Base-by-base conservation (phyloP, 306 rosid genomes). In the Casuarina glauca region DNA sequence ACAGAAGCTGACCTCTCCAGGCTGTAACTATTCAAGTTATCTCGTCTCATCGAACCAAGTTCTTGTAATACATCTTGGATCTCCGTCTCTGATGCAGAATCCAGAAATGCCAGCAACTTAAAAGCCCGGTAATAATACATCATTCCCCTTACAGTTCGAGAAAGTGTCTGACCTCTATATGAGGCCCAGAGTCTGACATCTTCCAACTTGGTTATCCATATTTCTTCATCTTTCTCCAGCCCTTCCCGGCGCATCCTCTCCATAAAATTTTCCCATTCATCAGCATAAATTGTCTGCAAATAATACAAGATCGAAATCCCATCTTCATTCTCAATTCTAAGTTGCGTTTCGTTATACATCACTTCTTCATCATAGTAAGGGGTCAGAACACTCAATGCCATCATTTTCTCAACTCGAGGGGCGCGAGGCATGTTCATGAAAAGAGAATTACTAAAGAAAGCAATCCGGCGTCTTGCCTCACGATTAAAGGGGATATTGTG, bases 181-280 rank as follows among this genome's bases (percentile, higher is more conserved):
- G 32, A 26, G 36, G 97, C 97, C 98, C 98, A 95, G 44, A 90
- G 95, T 91, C 97, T 92, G 76, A 95, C 82, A 67, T 95, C 97
- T 86, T 91, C 87, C 63, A 90, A 76, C 83, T 87, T 92, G 4
- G 83, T 87, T 41, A 87, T 86, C 98, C 98, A 94, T 42, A 94
- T 81, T 73, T 92, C 98, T 69, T 79, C 63, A 61, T 94, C 97
- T 26, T 85, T 86, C 55, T 48, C 73, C 90, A 90, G 77, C 51
- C 98, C 97, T 86, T 92, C 97, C 75, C 93, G 87, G 50, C 76
- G 91, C 97, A 94, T 90, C 83, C 98, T 88, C 88, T 94, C 98
- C 79, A 90, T 38, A 75, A 94, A 94, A 84, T 92, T 94, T 82
- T 84, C 89, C 98, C 98, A 94, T 75, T 94, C 98, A 43, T 94